These are phyloP conservation scores for barrel medic (Medicago truncatula) DNA, from an alignment of 306 rosid genomes.

Conservation along the genomic window DNA sequence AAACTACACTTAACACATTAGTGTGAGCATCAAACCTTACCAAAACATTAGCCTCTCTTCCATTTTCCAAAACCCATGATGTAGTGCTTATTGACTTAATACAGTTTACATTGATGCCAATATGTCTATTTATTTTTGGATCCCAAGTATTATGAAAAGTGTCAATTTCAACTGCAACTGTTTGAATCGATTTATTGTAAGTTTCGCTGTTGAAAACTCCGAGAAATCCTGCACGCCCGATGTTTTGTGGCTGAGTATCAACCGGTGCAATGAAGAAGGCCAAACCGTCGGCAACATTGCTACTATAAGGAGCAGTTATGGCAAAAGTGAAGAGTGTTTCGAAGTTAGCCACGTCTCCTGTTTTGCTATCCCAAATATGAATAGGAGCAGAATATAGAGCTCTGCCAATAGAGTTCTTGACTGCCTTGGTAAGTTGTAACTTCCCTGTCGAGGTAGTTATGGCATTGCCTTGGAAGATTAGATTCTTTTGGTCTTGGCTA, in stretches of 20 bases:
- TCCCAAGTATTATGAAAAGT: not conserved
- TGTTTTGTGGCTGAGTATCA: not conserved
- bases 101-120: not conserved
- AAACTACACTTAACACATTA: not conserved
- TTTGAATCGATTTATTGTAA: not conserved
- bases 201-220: not conserved
- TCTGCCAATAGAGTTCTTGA: not conserved
- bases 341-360: not conserved
- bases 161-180: constrained; percentile 28
- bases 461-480: not conserved
- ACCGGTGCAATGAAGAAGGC: constrained; percentile 18
- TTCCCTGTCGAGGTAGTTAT: not conserved
- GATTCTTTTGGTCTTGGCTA: not conserved
- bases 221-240: not conserved
- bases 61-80: not conserved
- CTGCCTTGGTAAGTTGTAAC: constrained; percentile 1
- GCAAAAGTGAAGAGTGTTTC: not conserved
- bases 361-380: constrained; percentile 2
- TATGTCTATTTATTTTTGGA: not conserved
- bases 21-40: not conserved
- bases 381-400: not conserved
- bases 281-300: not conserved
- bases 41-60: not conserved
- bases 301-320: not conserved
- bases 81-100: not conserved